Evolutionary conservation across 2,329 filamentous ascomycete species (phyloP).

Genomic region (Sporothrix euskadiensis): DNA sequence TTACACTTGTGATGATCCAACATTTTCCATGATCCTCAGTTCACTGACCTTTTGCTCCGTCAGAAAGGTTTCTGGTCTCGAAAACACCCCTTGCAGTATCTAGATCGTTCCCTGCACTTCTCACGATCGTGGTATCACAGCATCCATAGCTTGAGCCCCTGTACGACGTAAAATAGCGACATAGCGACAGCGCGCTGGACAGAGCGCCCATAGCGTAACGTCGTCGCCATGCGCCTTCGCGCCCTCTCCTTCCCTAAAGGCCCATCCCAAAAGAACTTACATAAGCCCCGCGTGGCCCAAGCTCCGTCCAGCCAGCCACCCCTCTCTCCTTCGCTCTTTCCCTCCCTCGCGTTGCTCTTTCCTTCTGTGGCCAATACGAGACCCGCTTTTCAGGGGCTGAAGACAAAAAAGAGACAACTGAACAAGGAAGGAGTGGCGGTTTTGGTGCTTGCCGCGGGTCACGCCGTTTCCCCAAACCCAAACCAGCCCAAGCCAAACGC

Average conservation of each 20-base stretch:
- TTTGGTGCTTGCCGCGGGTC: slow-evolving; percentile 8
- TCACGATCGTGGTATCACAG: not conserved
- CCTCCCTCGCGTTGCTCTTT: not conserved
- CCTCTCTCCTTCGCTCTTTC: not conserved
- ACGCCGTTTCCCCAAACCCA: slow-evolving; percentile 17
- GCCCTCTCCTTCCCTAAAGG: not conserved
- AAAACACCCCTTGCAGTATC: not conserved
- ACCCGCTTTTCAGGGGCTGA: slow-evolving; percentile 28
- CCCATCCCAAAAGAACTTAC: not conserved
- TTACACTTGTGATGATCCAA: no score
- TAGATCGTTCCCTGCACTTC: not conserved
- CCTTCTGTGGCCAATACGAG: slow-evolving; percentile 22
- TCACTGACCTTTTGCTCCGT: not conserved
- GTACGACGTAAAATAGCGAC: slow-evolving; percentile 14
- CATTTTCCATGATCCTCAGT: not conserved
- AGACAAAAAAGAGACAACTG: not conserved
- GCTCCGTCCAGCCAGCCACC: slow-evolving; percentile 19
- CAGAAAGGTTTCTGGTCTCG: no score
- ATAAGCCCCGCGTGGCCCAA: slow-evolving; percentile 17
- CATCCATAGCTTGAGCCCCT: not conserved
- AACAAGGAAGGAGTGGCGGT: slow-evolving; percentile 5
- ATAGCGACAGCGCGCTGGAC: slow-evolving; percentile 2
- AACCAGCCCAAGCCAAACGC: not conserved
- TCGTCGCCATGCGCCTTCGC: slow-evolving; percentile 6
- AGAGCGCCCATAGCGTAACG: not conserved